Evolutionary conservation across 2,329 filamentous ascomycete genomes (phyloP), one percentile per base, ranked within the genome.

Genomic region (Stemphylium lycopersici): DNA sequence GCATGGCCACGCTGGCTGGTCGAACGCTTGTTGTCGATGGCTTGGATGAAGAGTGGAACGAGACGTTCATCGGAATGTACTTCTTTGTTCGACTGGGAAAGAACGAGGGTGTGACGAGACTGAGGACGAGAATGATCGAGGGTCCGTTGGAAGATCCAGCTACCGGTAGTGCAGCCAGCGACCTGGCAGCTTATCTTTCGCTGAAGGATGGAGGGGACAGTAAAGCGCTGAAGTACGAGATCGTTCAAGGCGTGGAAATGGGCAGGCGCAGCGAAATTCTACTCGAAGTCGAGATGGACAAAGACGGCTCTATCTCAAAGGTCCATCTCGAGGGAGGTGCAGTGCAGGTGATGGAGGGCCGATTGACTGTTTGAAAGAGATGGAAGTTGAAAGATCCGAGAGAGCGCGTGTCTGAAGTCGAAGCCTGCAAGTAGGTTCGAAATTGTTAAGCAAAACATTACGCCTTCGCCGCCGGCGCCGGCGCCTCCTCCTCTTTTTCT

Each of bases 121-220:
- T 90, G 18, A 79, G 84, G 46, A 82, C 87, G 8, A 79, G 88
- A 43, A 87, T 90, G 85, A 79, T 90, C 34, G 75, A 77, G 56
- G 77, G 76, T 1, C 60, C 66, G 5, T 63, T 78, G 6, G 81
- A 84, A 62, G 80, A 83, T 66, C 76, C 81, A 6, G 81, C 80
- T 1, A 83, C 80, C 4, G 81, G 81, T 4, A 80, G 77, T 53
- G 80, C 79, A n/a, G 79, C 79, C 41, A 79, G 78, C 57, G 78
- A 75, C 29, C 62, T 83, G 48, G 73, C 73, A 6, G 76, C 73
- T 29, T 79, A 80, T 58, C 66, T 80, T 36, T 77, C 78, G n/a
- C 56, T 81, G 56, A 71, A 73, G 40, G 66, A 78, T 52, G 71
- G 74, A 2, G 61, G 60, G 29, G 59, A 68, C 31, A 68, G 63